Evolutionary conservation across 208 protist species (phyloP), one percentile per base, ranked within the genome.

Genomic region (Paratrypanosoma confusum): DNA sequence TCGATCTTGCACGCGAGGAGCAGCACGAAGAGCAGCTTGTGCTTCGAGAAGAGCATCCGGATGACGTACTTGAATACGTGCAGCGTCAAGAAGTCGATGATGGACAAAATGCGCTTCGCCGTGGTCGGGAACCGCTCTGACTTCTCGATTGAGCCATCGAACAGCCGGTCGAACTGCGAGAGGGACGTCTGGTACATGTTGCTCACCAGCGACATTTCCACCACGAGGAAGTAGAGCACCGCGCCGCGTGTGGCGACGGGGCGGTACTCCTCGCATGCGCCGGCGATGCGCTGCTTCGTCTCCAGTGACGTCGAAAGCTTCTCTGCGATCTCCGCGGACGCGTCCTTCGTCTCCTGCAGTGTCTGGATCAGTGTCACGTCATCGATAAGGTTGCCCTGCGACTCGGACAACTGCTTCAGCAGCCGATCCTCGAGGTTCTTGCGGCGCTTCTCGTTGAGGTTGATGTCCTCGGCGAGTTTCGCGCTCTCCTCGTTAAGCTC

Each of bases 121-220:
- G 93, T 87, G 11, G 96, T 66, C 31, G 84, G 80, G 57, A 92
- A 80, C 39, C 85, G 74, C 57, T 95, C 82, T 3, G 82, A 92
- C 24, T 74, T 60, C 24, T 90, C 51, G 54, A 99, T 97, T 3
- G 90, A 82, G 31, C 68, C 55, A 59, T 98, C 87, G 62, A 98
- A 99, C 42, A 97, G 79, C 34, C 67, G 68, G 47, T 98, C 81
- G 81, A 98, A 99, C 71, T 98, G 95, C 14, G 76, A 59, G 29
- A 99, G 86, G 22, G 96, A 98, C 20, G 92, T 98, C 66, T 99
- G 93, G 71, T 99, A 99, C 97, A 99, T 99, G 60, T 85, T 51
- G 64, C 84, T 96, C 16, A 99, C 95, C 11, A 95, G 48, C 3
- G 83, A 83, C 91, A 98, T 97, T 54, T 99, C 96, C 35, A 96